Conservation (phyloP, 768 basidiomycete species). For the Russula vinacea region DNA sequence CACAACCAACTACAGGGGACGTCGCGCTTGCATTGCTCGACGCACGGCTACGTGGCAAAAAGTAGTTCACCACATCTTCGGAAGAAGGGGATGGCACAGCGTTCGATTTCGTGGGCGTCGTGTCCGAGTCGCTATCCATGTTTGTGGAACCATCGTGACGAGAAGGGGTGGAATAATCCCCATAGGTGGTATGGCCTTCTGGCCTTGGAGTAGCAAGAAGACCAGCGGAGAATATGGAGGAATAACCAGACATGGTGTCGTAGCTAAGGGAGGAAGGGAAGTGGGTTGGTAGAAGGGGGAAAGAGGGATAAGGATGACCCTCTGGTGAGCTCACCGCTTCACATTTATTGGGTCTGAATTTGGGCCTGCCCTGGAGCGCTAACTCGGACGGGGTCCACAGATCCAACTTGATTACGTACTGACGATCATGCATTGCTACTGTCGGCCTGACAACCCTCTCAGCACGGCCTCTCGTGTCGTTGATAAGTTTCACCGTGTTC, state of each 20-base stretch:
- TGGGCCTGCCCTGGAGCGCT: not conserved
- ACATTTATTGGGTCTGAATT: constrained; percentile 13
- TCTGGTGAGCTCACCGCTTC: not conserved
- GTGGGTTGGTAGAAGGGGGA: not conserved
- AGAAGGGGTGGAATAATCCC: constrained; percentile 29
- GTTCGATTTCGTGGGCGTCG: constrained; percentile 39
- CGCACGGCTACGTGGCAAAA: constrained; percentile 35
- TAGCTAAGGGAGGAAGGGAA: not conserved
- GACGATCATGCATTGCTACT: not conserved
- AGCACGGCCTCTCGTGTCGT: not conserved
- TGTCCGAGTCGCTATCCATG: constrained; percentile 39
- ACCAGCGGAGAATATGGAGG: constrained; percentile 68
- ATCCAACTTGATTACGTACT: not conserved
- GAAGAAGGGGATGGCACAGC: constrained; percentile 28
- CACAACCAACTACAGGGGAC: constrained; percentile 19
- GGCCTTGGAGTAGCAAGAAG: constrained; percentile 51
- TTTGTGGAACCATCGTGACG: constrained; percentile 33
- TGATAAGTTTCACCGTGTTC: not conserved
- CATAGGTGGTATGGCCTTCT: constrained; percentile 21
- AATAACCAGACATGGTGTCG: constrained; percentile 46
- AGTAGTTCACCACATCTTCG: constrained; percentile 34
- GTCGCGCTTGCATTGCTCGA: constrained; percentile 30
- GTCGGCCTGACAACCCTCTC: not conserved
- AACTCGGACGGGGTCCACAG: not conserved
- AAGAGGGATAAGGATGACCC: not conserved